phyloP scores from a whole-genome alignment of 2,329 filamentous ascomycete genomes.

The Venturia oleaginea region DNA sequence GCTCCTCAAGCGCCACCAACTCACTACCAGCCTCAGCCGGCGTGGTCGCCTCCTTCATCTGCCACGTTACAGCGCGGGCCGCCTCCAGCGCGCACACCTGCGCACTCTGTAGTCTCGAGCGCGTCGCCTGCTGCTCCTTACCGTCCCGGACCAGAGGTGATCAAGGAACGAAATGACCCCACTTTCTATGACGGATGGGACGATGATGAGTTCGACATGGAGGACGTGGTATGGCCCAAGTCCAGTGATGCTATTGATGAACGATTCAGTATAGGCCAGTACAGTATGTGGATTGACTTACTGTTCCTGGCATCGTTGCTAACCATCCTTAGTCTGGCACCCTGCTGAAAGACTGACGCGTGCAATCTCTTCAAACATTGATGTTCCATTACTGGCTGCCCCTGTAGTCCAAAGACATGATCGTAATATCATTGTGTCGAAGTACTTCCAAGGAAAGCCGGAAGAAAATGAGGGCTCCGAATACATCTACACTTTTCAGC shows the following conservation, averaged over 20 bases:
- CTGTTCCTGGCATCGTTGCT: background rate
- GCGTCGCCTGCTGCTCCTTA: background rate
- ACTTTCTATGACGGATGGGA: slow-evolving; percentile 13
- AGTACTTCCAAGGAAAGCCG: slow-evolving; percentile 9
- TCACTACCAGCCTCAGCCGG: slow-evolving; percentile 3
- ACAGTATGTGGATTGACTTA: background rate
- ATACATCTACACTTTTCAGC: slow-evolving; percentile 10
- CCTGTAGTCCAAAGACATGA: background rate
- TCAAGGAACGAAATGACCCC: slow-evolving; percentile 7
- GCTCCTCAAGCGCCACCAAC: slow-evolving; percentile 9
- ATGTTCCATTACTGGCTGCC: background rate
- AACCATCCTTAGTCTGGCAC: slow-evolving; percentile 11
- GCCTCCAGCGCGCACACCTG: background rate
- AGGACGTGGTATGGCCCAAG: slow-evolving; percentile 14
- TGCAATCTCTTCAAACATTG: slow-evolving; percentile 4
- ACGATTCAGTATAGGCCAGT: slow-evolving; percentile 13
- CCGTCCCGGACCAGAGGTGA: background rate
- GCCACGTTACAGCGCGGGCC: background rate
- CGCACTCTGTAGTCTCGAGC: background rate
- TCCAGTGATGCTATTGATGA: slow-evolving; percentile 12
- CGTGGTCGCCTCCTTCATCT: background rate
- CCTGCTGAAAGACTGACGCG: slow-evolving; percentile 9
- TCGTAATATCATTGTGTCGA: slow-evolving; percentile 9
- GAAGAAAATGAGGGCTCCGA: slow-evolving; percentile 9
- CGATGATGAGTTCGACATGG: slow-evolving; percentile 11